Percentiles rank a stretch among this genome's conserved stretches.
Evolutionary conservation across 23 red algal species (phyloP).

Genomic region (Gracilaria domingensis): DNA sequence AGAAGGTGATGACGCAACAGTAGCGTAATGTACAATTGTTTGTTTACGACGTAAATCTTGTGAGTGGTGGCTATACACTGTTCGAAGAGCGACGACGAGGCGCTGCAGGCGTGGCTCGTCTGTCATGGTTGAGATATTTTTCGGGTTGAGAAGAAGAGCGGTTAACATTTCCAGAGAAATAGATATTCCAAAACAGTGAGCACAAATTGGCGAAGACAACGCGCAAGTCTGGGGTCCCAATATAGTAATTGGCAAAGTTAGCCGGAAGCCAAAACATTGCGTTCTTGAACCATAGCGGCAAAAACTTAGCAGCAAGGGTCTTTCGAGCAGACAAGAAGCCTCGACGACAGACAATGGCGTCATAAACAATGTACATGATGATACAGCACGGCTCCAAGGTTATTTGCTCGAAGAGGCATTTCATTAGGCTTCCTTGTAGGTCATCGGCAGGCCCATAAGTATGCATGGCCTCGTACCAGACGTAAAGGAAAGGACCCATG

Average conservation of each 20-base stretch:
- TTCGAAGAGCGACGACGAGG: conserved; percentile 19
- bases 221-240: conserved; percentile 82
- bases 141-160: conserved; percentile 7
- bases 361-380: conserved; percentile 68
- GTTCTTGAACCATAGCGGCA: conserved; percentile 76
- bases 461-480: conserved; percentile 83
- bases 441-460: conserved; percentile 71
- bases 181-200: conserved; percentile 90
- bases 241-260: conserved; percentile 87
- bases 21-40: conserved; percentile 44
- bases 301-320: conserved; percentile 37
- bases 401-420: conserved; percentile 79
- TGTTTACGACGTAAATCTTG: conserved; percentile 19
- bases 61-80: conserved; percentile 18
- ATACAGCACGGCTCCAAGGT: conserved; percentile 81
- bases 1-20: conserved; percentile 1
- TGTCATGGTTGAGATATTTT: not conserved
- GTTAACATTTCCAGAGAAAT: conserved; percentile 77
- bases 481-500: conserved; percentile 79
- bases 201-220: conserved; percentile 87
- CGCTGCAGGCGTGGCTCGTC: conserved; percentile 2
- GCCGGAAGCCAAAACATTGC: conserved; percentile 80
- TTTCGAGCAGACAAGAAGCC: not conserved
- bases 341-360: conserved; percentile 60
- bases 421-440: conserved; percentile 56